Percentiles rank a stretch among this genome's conserved stretches.
phyloP scores from a whole-genome alignment of 805 yeast species.

The Maudiozyma bulderi region DNA sequence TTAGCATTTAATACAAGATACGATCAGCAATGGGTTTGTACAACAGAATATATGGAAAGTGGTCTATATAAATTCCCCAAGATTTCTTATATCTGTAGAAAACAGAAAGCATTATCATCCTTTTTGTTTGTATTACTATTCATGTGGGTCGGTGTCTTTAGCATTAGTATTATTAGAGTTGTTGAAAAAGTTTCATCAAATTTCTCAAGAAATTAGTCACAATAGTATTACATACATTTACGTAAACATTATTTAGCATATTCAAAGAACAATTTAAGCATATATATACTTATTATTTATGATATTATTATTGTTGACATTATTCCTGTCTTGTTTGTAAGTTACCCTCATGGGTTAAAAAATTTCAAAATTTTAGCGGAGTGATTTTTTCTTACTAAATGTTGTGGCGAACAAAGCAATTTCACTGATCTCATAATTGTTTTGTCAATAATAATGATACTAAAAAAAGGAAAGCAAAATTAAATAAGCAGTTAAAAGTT shows the following conservation, averaged over 20 bases:
- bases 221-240: neutral
- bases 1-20: conserved; percentile 74
- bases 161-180: conserved; percentile 73
- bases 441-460: too few relatives aligned
- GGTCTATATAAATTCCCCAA: conserved; percentile 19
- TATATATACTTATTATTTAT: neutral
- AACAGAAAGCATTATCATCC: conserved; percentile 71
- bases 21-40: conserved; percentile 78
- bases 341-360: neutral
- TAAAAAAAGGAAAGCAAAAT: too few relatives aligned
- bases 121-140: conserved; percentile 66
- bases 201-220: neutral
- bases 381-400: neutral
- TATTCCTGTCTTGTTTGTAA: neutral
- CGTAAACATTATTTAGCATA: neutral
- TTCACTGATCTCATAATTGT: neutral
- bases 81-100: conserved; percentile 51
- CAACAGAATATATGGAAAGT: conserved; percentile 9
- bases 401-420: neutral
- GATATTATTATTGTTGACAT: neutral
- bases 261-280: neutral
- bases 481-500: too few relatives aligned
- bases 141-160: conserved; percentile 79
- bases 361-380: neutral
- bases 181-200: conserved; percentile 49